These are phyloP conservation scores for Cystobasidium onofrii DNA, from an alignment of 768 basidiomycete species.

Conservation along the genomic window DNA sequence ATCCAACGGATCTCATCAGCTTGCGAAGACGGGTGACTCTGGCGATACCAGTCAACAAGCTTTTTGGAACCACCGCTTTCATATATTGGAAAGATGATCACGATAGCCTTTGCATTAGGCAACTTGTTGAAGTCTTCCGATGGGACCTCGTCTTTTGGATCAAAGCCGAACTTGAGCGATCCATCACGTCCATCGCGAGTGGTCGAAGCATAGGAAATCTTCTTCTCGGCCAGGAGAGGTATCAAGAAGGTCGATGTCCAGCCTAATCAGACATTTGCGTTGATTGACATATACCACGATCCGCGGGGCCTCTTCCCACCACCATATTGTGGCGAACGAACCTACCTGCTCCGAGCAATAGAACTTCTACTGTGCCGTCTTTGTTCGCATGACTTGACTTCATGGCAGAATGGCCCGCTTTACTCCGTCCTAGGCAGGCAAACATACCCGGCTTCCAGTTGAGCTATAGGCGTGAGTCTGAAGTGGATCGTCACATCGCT, in stretches of 20 bases:
- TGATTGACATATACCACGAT: background rate
- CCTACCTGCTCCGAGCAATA: slow-evolving; percentile 13
- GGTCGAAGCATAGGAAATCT: slow-evolving; percentile 52
- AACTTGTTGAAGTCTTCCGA: slow-evolving; percentile 50
- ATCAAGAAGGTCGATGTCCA: slow-evolving; percentile 61
- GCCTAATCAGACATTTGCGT: slow-evolving; percentile 42
- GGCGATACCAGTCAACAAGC: slow-evolving; percentile 51
- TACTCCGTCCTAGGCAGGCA: too few relatives aligned
- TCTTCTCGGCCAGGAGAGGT: slow-evolving; percentile 50
- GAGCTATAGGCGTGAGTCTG: too few relatives aligned
- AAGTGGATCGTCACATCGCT: too few relatives aligned
- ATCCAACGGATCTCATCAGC: slow-evolving; percentile 50
- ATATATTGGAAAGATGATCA: slow-evolving; percentile 48
- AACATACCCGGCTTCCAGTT: too few relatives aligned
- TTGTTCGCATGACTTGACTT: background rate
- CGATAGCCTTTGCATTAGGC: slow-evolving; percentile 54
- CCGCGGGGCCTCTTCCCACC: background rate
- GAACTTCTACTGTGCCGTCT: background rate
- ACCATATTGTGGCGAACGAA: background rate
- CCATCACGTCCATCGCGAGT: slow-evolving; percentile 52
- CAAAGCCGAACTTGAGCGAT: slow-evolving; percentile 56
- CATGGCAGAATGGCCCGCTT: too few relatives aligned
- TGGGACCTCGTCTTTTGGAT: slow-evolving; percentile 51
- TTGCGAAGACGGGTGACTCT: slow-evolving; percentile 43
- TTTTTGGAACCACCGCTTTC: slow-evolving; percentile 49